phyloP scores from a whole-genome alignment of 2,329 filamentous ascomycete species.

The Sclerotinia subarctica region DNA sequence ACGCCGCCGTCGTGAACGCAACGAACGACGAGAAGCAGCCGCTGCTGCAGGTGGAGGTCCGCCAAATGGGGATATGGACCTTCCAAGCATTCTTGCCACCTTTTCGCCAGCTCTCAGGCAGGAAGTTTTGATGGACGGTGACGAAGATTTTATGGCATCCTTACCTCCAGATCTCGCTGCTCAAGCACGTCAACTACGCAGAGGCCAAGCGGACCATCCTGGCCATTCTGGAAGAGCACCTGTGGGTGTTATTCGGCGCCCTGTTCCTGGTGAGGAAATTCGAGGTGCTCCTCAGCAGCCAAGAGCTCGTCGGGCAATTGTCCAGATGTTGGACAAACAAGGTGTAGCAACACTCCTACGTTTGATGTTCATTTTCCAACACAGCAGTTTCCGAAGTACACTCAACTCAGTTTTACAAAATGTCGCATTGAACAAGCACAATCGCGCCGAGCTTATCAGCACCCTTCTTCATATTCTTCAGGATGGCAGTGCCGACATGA shows the following conservation, averaged over 20 bases:
- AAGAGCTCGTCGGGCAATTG: conserved; percentile 72
- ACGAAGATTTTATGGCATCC: conserved; percentile 79
- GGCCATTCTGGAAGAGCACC: conserved; percentile 27
- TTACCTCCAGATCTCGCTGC: conserved; percentile 82
- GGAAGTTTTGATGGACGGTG: conserved; percentile 86
- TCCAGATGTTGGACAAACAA: conserved; percentile 95
- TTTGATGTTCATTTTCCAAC: conserved; percentile 96
- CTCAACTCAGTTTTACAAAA: conserved; percentile 86
- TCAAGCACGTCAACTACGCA: conserved; percentile 71
- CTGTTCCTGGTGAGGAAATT: conserved; percentile 42
- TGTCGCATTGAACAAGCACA: conserved; percentile 95
- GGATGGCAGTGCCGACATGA: conserved; percentile 89
- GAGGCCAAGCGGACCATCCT: conserved; percentile 43
- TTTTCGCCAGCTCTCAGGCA: conserved; percentile 81
- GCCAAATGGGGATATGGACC: conserved; percentile 70
- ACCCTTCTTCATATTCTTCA: conserved; percentile 90
- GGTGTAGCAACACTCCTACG: conserved; percentile 93
- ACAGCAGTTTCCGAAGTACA: conserved; percentile 78
- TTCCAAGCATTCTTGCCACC: conserved; percentile 87
- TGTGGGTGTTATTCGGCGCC: conserved; percentile 47
- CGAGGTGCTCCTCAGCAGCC: conserved; percentile 45
- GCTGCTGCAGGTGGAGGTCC: conserved; percentile 49
- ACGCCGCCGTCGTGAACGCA: conserved; percentile 80
- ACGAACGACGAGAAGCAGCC: conserved; percentile 70
- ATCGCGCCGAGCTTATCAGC: conserved; percentile 88